Base-by-base conservation (phyloP, 345 rosid genomes). In the Alliaria petiolata region DNA sequence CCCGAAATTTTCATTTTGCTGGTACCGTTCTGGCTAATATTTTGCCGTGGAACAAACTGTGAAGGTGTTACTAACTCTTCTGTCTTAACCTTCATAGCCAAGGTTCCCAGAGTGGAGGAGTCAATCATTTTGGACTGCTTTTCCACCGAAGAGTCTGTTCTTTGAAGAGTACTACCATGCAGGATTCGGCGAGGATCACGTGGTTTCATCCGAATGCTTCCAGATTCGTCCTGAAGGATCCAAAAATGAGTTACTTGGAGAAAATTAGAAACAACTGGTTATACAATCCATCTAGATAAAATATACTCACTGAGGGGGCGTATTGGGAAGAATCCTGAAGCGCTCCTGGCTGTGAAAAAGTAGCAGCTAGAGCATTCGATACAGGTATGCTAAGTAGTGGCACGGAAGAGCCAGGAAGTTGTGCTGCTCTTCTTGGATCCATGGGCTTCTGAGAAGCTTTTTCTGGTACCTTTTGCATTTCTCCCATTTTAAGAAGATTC, bases 101-200 rank as follows among this genome's bases (percentile, higher is more conserved):
- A 70, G 49, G 69, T 43, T 69, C 78, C 80, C 47, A 71, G 28
- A 42, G 74, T 43, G 16, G 75, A 65, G 53, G 67, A 22, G 33
- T 79, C 82, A 72, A 76, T 82, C 16, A 81, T 58, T 77, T 86
- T 86, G 16, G 78, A 50, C 77, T 83, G 87, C 42, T 87, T 97
- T 58, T 83, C 60, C 55, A 74, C 80, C 45, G 49, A 30, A 78
- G 80, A 81, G 51, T 82, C 85, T 38, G 76, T 63, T 78, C 81
- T 87, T 71, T 83, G 93, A 77, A 85, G 82, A 35, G 77, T 15
- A 70, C 78, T 81, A 35, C 83, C 86, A 70, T 88, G 98, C 51
- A 77, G 88, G 39, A 85, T 61, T 50, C 99, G 98, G 16, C 99
- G 95, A 74, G 99, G 99, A 69, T 95, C 99, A 61, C 99, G 93